Conservation (phyloP, 768 basidiomycete species). For the Kwoniella dejecticola region DNA sequence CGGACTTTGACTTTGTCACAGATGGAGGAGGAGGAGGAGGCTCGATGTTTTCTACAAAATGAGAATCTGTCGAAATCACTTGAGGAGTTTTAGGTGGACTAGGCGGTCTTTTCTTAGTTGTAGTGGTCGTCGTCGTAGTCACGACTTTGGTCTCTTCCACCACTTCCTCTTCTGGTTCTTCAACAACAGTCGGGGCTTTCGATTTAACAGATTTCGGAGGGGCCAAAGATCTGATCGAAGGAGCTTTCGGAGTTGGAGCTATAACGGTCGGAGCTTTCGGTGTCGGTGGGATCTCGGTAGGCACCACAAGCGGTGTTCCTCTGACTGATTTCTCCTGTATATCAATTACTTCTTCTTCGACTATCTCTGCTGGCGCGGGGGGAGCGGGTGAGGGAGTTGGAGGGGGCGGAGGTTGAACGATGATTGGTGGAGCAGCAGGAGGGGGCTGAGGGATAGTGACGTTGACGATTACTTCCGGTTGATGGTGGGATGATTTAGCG, state of each 20-base stretch:
- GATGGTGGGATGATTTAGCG: conserved; percentile 29
- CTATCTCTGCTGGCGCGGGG: conserved; percentile 5
- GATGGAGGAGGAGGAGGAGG: conserved; percentile 13
- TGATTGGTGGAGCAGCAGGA: conserved; percentile 6
- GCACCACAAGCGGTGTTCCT: conserved; percentile 13
- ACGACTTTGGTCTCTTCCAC: conserved; percentile 31
- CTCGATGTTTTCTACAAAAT: conserved; percentile 19
- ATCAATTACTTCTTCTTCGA: conserved; percentile 7
- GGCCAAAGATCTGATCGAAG: not conserved
- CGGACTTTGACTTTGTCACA: not conserved
- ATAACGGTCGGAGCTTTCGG: conserved; percentile 14
- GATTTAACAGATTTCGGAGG: conserved; percentile 2
- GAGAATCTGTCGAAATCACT: conserved; percentile 12
- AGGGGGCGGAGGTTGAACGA: conserved; percentile 9
- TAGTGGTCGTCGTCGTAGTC: conserved; percentile 29
- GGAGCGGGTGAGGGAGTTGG: too few species aligned
- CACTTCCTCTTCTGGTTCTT: conserved; percentile 17
- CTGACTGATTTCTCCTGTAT: not conserved
- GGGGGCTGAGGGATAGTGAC: conserved; percentile 32
- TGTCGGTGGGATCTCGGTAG: conserved; percentile 13
- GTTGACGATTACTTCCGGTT: conserved; percentile 41
- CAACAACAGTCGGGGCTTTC: conserved; percentile 9
- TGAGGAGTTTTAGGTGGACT: conserved; percentile 14
- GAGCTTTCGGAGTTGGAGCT: conserved; percentile 7
- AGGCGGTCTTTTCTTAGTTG: conserved; percentile 19